phyloP scores from a whole-genome alignment of 441 rosid genomes.

The Gossypium davidsonii region DNA sequence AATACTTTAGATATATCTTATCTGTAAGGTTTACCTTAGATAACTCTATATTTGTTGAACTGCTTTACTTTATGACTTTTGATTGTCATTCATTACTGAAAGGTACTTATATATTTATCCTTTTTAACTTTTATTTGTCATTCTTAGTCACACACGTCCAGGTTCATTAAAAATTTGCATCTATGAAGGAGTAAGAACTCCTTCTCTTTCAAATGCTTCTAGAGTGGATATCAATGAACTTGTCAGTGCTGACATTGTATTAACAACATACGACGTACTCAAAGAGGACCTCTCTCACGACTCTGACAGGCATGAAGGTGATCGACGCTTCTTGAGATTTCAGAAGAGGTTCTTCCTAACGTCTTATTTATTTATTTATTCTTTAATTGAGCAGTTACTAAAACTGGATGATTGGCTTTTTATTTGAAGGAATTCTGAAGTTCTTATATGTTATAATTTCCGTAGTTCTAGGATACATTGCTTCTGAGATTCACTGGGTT shows the following conservation, averaged over 20 bases:
- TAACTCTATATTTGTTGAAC: not conserved
- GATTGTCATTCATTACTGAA: conserved; percentile 13
- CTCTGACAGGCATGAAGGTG: conserved; percentile 88
- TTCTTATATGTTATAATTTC: conserved; percentile 5
- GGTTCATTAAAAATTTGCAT: conserved; percentile 64
- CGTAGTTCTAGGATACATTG: not conserved
- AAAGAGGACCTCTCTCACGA: conserved; percentile 96
- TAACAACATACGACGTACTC: conserved; percentile 92
- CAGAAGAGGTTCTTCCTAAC: conserved; percentile 70
- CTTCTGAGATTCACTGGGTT: not conserved
- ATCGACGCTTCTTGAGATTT: conserved; percentile 79
- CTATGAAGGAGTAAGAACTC: conserved; percentile 79
- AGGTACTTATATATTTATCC: conserved; percentile 16
- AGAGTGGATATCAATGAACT: conserved; percentile 56
- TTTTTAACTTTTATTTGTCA: conserved; percentile 23
- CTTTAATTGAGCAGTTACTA: not conserved
- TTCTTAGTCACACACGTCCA: conserved; percentile 72
- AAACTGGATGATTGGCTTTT: not conserved
- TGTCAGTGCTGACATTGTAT: conserved; percentile 65
- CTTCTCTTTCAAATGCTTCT: conserved; percentile 53
- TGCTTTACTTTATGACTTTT: conserved; percentile 11
- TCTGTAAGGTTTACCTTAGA: not conserved
- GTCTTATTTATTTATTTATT: conserved; percentile 18
- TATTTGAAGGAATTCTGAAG: conserved; percentile 4
- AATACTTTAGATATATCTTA: not conserved